Percentiles rank a stretch among this genome's conserved stretches.
phyloP scores from a whole-genome alignment of 2,329 filamentous ascomycete genomes.

The Monosporascus sp. region DNA sequence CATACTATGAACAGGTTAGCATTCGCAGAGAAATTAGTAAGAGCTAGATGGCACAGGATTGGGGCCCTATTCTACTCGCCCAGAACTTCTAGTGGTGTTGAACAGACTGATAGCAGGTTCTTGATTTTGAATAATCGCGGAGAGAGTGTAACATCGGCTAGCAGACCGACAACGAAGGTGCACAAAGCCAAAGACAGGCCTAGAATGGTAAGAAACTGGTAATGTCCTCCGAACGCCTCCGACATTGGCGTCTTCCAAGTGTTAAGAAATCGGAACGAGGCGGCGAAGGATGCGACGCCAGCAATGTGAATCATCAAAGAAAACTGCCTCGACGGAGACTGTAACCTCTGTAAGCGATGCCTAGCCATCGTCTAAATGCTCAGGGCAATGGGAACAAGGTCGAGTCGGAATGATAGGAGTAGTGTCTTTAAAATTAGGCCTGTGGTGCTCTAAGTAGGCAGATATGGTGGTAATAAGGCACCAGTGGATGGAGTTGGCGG shows the following conservation, averaged over 20 bases:
- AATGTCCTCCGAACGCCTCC: constrained; percentile 60
- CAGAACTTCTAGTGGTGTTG: constrained; percentile 65
- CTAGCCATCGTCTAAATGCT: constrained; percentile 28
- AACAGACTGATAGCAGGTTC: constrained; percentile 61
- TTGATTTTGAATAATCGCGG: constrained; percentile 58
- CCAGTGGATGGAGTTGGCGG: background rate
- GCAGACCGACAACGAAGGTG: constrained; percentile 57
- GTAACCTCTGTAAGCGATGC: constrained; percentile 62
- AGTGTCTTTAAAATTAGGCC: background rate
- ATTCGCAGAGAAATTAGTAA: no score
- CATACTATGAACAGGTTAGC: no score
- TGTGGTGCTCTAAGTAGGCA: background rate
- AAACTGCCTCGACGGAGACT: constrained; percentile 58
- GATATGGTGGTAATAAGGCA: background rate
- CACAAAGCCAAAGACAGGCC: constrained; percentile 57
- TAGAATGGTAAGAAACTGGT: constrained; percentile 71
- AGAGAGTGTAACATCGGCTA: constrained; percentile 60
- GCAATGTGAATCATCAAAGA: constrained; percentile 59
- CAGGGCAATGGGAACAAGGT: background rate
- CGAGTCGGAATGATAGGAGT: background rate
- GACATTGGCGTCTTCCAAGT: constrained; percentile 48
- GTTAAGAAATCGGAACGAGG: constrained; percentile 48
- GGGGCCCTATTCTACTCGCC: no score
- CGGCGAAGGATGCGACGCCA: constrained; percentile 48
- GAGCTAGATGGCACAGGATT: no score